Conservation (phyloP, 306 rosid species). For the Quillaja saponaria region DNA sequence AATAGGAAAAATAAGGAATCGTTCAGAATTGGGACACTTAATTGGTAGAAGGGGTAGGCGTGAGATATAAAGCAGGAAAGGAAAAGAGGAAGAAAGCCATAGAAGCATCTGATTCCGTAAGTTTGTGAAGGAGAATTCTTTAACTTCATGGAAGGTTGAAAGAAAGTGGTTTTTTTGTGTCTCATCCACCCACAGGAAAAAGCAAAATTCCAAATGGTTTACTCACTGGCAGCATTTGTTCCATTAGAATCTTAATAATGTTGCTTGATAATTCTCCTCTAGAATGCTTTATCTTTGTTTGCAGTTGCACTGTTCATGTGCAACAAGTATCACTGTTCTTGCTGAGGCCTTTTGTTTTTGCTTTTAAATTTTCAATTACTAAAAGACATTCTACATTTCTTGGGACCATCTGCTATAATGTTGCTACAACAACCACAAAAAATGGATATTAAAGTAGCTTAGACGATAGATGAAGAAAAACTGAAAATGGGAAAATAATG, state of each 20-base stretch:
- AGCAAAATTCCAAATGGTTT: slow-evolving; percentile 51
- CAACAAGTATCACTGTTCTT: slow-evolving; percentile 10
- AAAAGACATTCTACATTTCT: neutral
- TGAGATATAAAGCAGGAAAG: slow-evolving; percentile 34
- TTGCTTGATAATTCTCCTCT: slow-evolving; percentile 34
- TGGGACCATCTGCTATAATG: neutral
- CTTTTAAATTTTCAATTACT: slow-evolving; percentile 6
- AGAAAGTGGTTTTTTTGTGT: slow-evolving; percentile 56
- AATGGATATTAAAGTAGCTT: too few species aligned
- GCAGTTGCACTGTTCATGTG: slow-evolving; percentile 30
- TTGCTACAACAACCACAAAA: neutral
- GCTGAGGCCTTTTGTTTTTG: too few species aligned
- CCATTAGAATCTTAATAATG: slow-evolving; percentile 49
- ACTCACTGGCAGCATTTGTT: slow-evolving; percentile 55
- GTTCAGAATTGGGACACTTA: slow-evolving; percentile 21
- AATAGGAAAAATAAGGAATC: slow-evolving; percentile 21
- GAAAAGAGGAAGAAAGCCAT: slow-evolving; percentile 38
- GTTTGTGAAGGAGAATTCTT: slow-evolving; percentile 34
- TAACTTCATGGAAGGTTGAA: slow-evolving; percentile 32
- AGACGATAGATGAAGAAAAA: too few species aligned
- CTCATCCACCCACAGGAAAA: slow-evolving; percentile 44
- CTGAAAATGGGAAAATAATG: neutral
- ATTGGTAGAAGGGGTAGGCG: slow-evolving; percentile 21
- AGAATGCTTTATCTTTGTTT: slow-evolving; percentile 27
- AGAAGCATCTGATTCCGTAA: slow-evolving; percentile 67